Evolutionary conservation across 495 filamentous ascomycete species (phyloP).

Genomic region (Mycothermus thermophilus): DNA sequence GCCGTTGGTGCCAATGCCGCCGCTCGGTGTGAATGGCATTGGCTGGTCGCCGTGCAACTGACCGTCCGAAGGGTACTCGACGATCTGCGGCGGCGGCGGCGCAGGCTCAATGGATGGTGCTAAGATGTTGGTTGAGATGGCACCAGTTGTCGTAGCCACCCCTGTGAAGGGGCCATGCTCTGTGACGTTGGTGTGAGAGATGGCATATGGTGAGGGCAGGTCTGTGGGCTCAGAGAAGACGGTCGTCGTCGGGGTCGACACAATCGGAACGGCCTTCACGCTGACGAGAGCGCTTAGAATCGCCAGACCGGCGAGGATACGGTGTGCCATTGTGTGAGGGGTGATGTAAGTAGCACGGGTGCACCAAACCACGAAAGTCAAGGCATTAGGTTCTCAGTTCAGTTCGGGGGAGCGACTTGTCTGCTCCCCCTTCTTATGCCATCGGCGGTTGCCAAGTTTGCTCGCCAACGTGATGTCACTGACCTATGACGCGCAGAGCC

Average conservation of each 20-base stretch:
- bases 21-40: conserved; percentile 58
- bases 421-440: too few species aligned
- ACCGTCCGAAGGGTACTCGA: conserved; percentile 58
- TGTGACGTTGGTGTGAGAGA: conserved; percentile 26
- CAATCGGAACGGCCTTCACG: conserved; percentile 19
- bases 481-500: too few species aligned
- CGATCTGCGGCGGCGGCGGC: conserved; percentile 36
- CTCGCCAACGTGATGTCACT: too few species aligned
- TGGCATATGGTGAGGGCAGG: conserved; percentile 10
- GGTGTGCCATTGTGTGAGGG: too few species aligned
- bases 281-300: too few species aligned
- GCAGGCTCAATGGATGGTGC: conserved; percentile 35
- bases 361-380: too few species aligned
- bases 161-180: conserved; percentile 45
- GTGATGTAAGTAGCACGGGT: too few species aligned
- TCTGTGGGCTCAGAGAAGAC: conserved; percentile 13
- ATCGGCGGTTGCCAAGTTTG: too few species aligned
- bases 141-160: conserved; percentile 45
- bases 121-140: conserved; percentile 34
- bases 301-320: too few species aligned
- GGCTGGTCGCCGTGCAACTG: conserved; percentile 48
- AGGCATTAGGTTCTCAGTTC: too few species aligned
- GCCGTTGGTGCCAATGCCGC: conserved; percentile 72
- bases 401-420: too few species aligned
- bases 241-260: conserved; percentile 25